A percentile compares a stretch with the other conserved stretches of the same genome.
These are phyloP conservation scores for Margaritispora aquatica DNA, from an alignment of 495 filamentous ascomycete genomes.

Conservation along the genomic window DNA sequence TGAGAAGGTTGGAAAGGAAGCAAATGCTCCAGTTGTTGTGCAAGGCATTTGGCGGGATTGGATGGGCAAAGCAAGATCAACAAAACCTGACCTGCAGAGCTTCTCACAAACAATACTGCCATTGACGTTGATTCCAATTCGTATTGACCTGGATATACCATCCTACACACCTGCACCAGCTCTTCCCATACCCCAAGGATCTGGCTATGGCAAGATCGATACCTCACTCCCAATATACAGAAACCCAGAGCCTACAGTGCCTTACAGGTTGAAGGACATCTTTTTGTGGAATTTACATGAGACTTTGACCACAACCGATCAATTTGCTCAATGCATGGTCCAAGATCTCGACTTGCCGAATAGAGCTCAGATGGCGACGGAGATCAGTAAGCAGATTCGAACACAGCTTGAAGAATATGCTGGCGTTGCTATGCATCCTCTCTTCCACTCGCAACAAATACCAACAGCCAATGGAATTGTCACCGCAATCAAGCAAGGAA, in stretches of 20 bases:
- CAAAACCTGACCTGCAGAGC: constrained; percentile 63
- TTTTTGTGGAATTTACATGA: constrained; percentile 99
- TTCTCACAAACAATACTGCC: constrained; percentile 81
- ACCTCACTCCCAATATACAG: constrained; percentile 67
- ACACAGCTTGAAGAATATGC: constrained; percentile 96
- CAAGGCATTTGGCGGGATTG: constrained; percentile 92
- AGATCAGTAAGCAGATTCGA: constrained; percentile 90
- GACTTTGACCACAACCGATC: constrained; percentile 86
- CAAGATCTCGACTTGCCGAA: constrained; percentile 92
- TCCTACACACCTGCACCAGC: constrained; percentile 69
- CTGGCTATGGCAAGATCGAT: constrained; percentile 44
- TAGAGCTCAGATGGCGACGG: constrained; percentile 52
- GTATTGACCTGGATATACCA: constrained; percentile 89
- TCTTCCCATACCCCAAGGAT: constrained; percentile 57
- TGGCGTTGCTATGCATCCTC: constrained; percentile 84
- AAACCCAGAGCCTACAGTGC: constrained; percentile 66
- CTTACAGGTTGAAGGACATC: constrained; percentile 82
- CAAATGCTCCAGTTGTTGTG: constrained; percentile 69
- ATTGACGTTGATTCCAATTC: constrained; percentile 87
- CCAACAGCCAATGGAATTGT: constrained; percentile 37
- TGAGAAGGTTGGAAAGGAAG: constrained; percentile 81
- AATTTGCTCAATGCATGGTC: constrained; percentile 85
- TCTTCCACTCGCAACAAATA: constrained; percentile 62
- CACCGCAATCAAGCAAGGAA: constrained; percentile 34
- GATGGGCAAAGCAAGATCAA: constrained; percentile 65